These are phyloP conservation scores for Dictyostelium brefeldianum DNA, from an alignment of 78 protist species.

Conservation along the genomic window DNA sequence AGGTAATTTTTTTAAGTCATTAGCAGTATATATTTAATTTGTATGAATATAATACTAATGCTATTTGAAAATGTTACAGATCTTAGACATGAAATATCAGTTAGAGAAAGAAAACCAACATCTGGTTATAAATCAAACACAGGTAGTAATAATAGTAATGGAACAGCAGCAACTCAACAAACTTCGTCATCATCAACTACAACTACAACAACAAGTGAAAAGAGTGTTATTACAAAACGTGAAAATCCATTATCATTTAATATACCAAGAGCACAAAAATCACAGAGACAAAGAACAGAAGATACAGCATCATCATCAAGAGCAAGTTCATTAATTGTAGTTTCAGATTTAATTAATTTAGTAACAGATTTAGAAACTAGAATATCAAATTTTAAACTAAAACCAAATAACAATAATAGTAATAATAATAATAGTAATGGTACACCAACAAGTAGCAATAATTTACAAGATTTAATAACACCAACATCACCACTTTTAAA, in stretches of 20 bases:
- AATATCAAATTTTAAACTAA: conserved; percentile 38
- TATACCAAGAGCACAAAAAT: conserved; percentile 68
- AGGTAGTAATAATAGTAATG: neutral
- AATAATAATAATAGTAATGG: neutral
- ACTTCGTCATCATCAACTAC: neutral
- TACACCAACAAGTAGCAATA: neutral
- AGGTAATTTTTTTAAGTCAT: neutral
- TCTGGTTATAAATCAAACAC: neutral
- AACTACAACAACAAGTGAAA: neutral
- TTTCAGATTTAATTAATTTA: conserved; percentile 48
- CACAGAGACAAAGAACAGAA: conserved; percentile 69
- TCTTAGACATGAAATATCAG: conserved; percentile 59
- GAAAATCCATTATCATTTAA: conserved; percentile 63
- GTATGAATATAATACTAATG: too few relatives aligned
- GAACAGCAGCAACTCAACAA: neutral
- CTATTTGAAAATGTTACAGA: neutral
- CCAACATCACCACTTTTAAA: conserved; percentile 36
- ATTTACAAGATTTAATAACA: neutral
- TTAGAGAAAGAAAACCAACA: conserved; percentile 55
- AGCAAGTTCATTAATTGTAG: conserved; percentile 56
- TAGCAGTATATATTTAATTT: neutral
- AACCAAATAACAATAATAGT: neutral
- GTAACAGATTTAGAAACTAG: conserved; percentile 67
- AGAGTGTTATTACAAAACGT: conserved; percentile 45
- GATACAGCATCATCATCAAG: conserved; percentile 53